Conservation (phyloP, 2,329 filamentous ascomycete genomes). For the Diaporthe capsici region DNA sequence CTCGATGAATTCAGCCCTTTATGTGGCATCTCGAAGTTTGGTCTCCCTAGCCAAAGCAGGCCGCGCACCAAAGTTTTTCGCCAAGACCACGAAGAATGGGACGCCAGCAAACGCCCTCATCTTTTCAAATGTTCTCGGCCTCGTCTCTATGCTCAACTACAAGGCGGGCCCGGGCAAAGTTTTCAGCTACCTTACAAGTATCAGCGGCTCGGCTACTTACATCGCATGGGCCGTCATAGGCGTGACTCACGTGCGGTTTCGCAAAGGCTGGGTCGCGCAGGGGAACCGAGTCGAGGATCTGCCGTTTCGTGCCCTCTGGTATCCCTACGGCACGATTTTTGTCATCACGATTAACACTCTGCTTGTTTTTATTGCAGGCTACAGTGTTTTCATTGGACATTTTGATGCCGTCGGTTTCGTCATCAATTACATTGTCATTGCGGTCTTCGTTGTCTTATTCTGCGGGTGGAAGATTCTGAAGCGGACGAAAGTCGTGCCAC, state of each 20-base stretch:
- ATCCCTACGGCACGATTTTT: conserved; percentile 66
- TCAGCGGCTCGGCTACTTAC: conserved; percentile 51
- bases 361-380: conserved; percentile 66
- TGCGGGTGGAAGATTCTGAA: conserved; percentile 61
- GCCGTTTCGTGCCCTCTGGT: conserved; percentile 62
- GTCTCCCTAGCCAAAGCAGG: conserved; percentile 47
- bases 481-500: conserved; percentile 29
- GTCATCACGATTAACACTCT: conserved; percentile 62
- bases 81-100: conserved; percentile 47
- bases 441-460: conserved; percentile 62
- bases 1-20: conserved; percentile 52
- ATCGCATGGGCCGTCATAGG: conserved; percentile 55
- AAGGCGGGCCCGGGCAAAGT: conserved; percentile 49
- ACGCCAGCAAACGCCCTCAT: conserved; percentile 48
- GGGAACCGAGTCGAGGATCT: conserved; percentile 55
- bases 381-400: conserved; percentile 64
- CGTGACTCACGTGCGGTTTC: conserved; percentile 58
- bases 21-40: conserved; percentile 49
- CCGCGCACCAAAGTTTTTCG: conserved; percentile 48
- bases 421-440: conserved; percentile 68
- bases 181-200: conserved; percentile 43
- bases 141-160: conserved; percentile 50
- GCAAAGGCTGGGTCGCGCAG: conserved; percentile 53
- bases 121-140: conserved; percentile 50
- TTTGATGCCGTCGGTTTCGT: conserved; percentile 66